phyloP scores from a whole-genome alignment of 2,329 filamentous ascomycete species.

The Pseudopithomyces maydicus region DNA sequence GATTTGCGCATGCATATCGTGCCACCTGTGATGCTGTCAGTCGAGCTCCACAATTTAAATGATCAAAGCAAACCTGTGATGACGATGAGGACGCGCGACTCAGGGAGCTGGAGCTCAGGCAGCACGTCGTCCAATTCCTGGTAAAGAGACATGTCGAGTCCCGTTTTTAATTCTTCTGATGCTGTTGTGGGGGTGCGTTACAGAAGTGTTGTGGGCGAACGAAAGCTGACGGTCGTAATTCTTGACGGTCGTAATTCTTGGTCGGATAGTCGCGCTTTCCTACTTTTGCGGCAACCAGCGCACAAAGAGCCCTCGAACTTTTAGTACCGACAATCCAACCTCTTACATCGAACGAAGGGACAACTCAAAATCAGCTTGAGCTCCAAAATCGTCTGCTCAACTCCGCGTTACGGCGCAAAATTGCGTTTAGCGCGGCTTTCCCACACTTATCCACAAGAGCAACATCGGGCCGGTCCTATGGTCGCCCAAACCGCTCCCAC shows the following conservation, averaged over 20 bases:
- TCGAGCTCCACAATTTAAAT: conserved; percentile 8
- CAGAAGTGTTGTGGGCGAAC: conserved; percentile 1
- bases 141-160: conserved; percentile 10
- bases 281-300: background rate
- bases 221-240: background rate
- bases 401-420: background rate
- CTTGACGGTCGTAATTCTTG: background rate
- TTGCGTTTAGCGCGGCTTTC: background rate
- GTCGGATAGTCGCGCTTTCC: conserved; percentile 4
- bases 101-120: conserved; percentile 55
- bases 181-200: background rate
- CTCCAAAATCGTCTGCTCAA: background rate
- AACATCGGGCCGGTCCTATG: conserved; percentile 10
- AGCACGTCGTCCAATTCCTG: conserved; percentile 31
- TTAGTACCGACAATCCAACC: background rate
- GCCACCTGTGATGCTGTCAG: conserved; percentile 54
- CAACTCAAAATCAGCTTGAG: background rate
- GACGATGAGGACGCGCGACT: conserved; percentile 84
- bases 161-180: background rate
- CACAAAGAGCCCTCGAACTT: background rate
- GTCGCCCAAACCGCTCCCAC: background rate
- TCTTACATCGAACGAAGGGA: background rate
- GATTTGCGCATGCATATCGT: conserved; percentile 92
- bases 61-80: conserved; percentile 67
- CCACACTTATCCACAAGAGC: background rate